Evolutionary conservation across 116 monocot genomes (phyloP).

Genomic region (Papilionanthe hybrid): DNA sequence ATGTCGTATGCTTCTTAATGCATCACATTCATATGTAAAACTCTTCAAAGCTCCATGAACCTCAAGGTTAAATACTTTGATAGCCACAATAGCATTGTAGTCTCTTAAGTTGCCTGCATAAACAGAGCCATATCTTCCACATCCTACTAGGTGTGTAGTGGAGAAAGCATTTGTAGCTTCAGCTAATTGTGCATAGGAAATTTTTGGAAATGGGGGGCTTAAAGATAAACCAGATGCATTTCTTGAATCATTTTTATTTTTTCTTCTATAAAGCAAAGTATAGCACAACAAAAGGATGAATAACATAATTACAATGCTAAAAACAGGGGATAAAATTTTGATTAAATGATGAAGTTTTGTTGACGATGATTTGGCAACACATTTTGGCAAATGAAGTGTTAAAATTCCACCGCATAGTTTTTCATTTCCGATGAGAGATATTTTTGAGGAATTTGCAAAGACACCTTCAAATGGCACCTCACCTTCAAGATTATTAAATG

Average conservation of each 20-base stretch:
- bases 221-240: too few relatives aligned
- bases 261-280: too few relatives aligned
- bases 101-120: too few relatives aligned
- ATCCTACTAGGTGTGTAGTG: too few relatives aligned
- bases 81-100: constrained; percentile 12
- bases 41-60: constrained; percentile 25
- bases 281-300: too few relatives aligned
- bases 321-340: too few relatives aligned
- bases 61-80: constrained; percentile 38
- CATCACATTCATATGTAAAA: constrained; percentile 31
- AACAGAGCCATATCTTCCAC: too few relatives aligned
- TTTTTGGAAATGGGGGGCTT: too few relatives aligned
- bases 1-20: constrained; percentile 28
- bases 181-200: too few relatives aligned
- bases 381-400: constrained; percentile 18
- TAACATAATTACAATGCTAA: too few relatives aligned
- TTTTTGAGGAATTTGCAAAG: constrained; percentile 17
- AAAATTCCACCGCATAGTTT: constrained; percentile 25
- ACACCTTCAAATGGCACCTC: constrained; percentile 16
- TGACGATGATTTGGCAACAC: constrained; percentile 9
- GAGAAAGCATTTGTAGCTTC: too few relatives aligned
- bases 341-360: constrained; percentile 13
- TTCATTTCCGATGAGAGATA: constrained; percentile 21
- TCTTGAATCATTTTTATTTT: too few relatives aligned
- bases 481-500: constrained; percentile 17